Evolutionary conservation across 495 filamentous ascomycete species (phyloP).

Genomic region (Bombardia bombarda): DNA sequence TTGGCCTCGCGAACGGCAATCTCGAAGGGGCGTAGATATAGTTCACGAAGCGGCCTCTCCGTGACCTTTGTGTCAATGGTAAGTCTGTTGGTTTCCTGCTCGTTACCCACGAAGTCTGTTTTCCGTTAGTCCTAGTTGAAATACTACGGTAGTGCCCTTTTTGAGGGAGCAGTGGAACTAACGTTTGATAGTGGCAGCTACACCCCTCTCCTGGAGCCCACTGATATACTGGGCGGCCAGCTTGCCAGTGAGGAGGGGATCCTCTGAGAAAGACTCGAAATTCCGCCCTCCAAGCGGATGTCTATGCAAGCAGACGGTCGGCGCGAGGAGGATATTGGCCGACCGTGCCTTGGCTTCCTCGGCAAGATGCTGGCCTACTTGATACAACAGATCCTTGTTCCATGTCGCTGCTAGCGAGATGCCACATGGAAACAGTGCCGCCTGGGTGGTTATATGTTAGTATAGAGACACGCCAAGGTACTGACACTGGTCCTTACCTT

Average conservation of each 20-base stretch:
- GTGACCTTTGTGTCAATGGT: slow-evolving; percentile 63
- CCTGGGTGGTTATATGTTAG: slow-evolving; percentile 36
- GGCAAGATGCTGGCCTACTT: slow-evolving; percentile 63
- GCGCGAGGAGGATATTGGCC: slow-evolving; percentile 66
- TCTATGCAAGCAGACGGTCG: slow-evolving; percentile 77
- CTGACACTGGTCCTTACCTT: slow-evolving; percentile 32
- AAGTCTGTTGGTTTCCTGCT: slow-evolving; percentile 74
- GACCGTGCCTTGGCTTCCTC: slow-evolving; percentile 67
- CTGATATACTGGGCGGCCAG: slow-evolving; percentile 65
- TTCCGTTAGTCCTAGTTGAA: slow-evolving; percentile 14
- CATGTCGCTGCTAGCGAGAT: slow-evolving; percentile 75
- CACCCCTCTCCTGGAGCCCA: slow-evolving; percentile 65
- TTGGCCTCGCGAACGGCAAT: slow-evolving; percentile 72
- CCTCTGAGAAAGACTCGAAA: slow-evolving; percentile 84
- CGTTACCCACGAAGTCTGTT: slow-evolving; percentile 71
- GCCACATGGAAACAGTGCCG: slow-evolving; percentile 65
- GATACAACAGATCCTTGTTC: slow-evolving; percentile 59
- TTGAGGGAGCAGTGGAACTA: slow-evolving; percentile 10
- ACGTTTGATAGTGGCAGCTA: slow-evolving; percentile 76
- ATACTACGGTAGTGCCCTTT: background rate
- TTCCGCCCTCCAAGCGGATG: slow-evolving; percentile 75
- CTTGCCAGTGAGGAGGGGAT: slow-evolving; percentile 69
- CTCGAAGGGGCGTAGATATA: slow-evolving; percentile 78
- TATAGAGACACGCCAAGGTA: slow-evolving; percentile 27
- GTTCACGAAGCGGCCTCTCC: slow-evolving; percentile 67